phyloP scores from a whole-genome alignment of 805 yeast species.

The Deakozyma indianensis region DNA sequence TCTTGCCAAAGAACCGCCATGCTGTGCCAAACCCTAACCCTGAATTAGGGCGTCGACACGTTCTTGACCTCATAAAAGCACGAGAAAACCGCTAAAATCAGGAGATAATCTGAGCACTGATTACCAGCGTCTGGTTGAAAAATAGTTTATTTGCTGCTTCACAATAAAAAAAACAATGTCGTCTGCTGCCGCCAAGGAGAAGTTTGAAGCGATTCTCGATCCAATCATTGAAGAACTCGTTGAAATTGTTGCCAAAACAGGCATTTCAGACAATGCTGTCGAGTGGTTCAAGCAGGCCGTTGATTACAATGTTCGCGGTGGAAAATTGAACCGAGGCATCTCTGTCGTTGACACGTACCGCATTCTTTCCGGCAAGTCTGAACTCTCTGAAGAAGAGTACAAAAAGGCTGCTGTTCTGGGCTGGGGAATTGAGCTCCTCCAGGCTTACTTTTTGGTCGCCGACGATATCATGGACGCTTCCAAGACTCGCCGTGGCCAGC shows the following conservation, averaged over 20 bases:
- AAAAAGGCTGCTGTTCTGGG: slow-evolving; percentile 79
- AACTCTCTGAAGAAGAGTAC: slow-evolving; percentile 55
- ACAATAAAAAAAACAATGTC: background rate
- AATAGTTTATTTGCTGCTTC: too few species aligned
- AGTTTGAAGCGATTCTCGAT: slow-evolving; percentile 48
- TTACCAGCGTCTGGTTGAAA: too few species aligned
- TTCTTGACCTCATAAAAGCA: too few species aligned
- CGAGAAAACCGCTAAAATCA: too few species aligned
- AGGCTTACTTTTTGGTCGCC: slow-evolving; percentile 92
- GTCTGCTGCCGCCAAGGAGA: slow-evolving; percentile 1
- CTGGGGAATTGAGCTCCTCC: slow-evolving; percentile 89
- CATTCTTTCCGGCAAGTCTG: slow-evolving; percentile 54
- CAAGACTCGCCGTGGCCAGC: slow-evolving; percentile 95
- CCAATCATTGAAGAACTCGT: slow-evolving; percentile 61
- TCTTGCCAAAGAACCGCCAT: too few species aligned
- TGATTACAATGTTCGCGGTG: slow-evolving; percentile 87
- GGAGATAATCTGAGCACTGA: too few species aligned
- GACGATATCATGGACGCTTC: slow-evolving; percentile 98
- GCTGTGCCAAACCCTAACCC: too few species aligned
- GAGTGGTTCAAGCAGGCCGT: slow-evolving; percentile 63
- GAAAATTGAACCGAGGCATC: slow-evolving; percentile 90
- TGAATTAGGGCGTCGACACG: too few species aligned
- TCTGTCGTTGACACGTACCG: slow-evolving; percentile 90
- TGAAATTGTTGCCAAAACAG: slow-evolving; percentile 45
- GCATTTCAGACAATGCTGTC: slow-evolving; percentile 76